Conservation (phyloP, 2,329 filamentous ascomycete genomes). For the Cercospora sesami region DNA sequence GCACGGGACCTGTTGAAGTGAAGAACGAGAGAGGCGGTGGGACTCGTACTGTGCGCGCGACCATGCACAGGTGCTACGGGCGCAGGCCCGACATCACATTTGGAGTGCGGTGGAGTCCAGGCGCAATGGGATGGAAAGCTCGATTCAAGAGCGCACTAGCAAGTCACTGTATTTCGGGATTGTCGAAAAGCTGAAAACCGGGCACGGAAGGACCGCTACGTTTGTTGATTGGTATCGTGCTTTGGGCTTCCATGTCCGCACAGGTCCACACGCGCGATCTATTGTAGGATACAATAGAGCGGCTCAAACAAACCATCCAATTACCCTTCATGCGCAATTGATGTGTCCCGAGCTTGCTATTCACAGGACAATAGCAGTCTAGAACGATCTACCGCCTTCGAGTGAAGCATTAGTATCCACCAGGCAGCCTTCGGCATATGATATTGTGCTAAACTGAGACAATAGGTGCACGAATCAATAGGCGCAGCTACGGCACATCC, state of each 20-base stretch:
- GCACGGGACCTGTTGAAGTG: neutral
- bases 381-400: neutral
- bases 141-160: neutral
- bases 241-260: neutral
- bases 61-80: neutral
- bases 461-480: neutral
- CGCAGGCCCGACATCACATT: neutral
- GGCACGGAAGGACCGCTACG: neutral
- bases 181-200: neutral
- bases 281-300: neutral
- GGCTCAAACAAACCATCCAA: neutral
- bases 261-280: neutral
- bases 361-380: neutral
- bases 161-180: neutral
- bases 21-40: neutral
- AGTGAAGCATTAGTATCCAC: neutral
- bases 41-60: neutral
- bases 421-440: neutral
- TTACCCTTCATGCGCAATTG: neutral
- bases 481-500: neutral
- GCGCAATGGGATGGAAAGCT: neutral
- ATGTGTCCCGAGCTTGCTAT: neutral
- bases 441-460: neutral
- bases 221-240: neutral
- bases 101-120: neutral